These are phyloP conservation scores for Chalara sp. DNA, from an alignment of 2,329 filamentous ascomycete species.

Conservation along the genomic window DNA sequence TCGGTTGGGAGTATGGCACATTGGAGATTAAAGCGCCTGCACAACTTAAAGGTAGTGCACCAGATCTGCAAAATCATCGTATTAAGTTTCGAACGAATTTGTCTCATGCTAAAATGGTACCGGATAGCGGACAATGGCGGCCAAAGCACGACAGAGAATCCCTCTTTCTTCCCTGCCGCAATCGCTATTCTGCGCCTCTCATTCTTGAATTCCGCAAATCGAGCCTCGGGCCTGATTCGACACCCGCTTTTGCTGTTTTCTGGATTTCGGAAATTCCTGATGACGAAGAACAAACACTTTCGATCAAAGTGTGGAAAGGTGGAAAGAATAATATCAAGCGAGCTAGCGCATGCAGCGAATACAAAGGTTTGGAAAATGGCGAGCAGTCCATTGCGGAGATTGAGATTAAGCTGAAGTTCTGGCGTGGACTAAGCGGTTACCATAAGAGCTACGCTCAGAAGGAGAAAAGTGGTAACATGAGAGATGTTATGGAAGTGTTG, in stretches of 20 bases:
- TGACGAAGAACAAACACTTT: slow-evolving; percentile 54
- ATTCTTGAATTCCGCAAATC: slow-evolving; percentile 54
- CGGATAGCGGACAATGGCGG: slow-evolving; percentile 42
- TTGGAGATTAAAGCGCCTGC: slow-evolving; percentile 53
- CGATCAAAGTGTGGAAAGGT: slow-evolving; percentile 60
- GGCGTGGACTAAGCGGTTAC: slow-evolving; percentile 39
- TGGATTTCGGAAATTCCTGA: slow-evolving; percentile 67
- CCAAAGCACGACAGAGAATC: slow-evolving; percentile 38
- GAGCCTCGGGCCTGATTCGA: slow-evolving; percentile 43
- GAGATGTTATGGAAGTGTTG: slow-evolving; percentile 57
- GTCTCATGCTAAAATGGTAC: slow-evolving; percentile 48
- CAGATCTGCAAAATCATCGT: slow-evolving; percentile 39
- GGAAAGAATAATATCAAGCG: slow-evolving; percentile 41
- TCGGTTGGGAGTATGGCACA: slow-evolving; percentile 69
- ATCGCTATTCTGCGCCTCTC: slow-evolving; percentile 51
- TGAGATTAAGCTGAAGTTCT: slow-evolving; percentile 51
- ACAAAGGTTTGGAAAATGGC: slow-evolving; percentile 36
- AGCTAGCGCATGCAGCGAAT: slow-evolving; percentile 37
- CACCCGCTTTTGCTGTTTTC: slow-evolving; percentile 54
- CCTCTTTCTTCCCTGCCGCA: slow-evolving; percentile 47
- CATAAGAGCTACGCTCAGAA: slow-evolving; percentile 47
- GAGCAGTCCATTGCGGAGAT: slow-evolving; percentile 49
- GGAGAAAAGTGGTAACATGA: slow-evolving; percentile 45
- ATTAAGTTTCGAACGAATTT: slow-evolving; percentile 50
- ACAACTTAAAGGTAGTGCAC: slow-evolving; percentile 38